Evolutionary conservation across 441 rosid genomes (phyloP).

Genomic region (Raphanus hybrid): DNA sequence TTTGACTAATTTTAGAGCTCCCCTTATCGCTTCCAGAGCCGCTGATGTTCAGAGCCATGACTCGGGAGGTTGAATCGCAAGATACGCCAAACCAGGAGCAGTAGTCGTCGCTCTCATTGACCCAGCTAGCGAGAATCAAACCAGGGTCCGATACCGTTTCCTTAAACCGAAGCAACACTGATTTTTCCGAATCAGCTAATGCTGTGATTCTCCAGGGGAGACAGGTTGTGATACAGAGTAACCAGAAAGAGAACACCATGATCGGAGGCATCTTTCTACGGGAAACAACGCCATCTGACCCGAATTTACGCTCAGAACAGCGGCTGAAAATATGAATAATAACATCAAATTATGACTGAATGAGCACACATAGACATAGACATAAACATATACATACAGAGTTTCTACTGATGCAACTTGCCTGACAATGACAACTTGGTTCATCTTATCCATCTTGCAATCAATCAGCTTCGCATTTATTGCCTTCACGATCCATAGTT

Average conservation of each 20-base stretch:
- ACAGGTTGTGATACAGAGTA: slow-evolving; percentile 40
- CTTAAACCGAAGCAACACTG: slow-evolving; percentile 74
- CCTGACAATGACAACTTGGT: slow-evolving; percentile 4
- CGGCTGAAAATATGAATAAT: neutral
- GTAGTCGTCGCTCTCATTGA: slow-evolving; percentile 47
- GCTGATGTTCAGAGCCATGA: slow-evolving; percentile 55
- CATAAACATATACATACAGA: neutral
- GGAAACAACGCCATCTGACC: neutral
- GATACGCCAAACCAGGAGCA: slow-evolving; percentile 74
- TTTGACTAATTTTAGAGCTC: slow-evolving; percentile 32
- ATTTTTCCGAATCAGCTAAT: slow-evolving; percentile 57
- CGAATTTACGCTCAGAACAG: neutral
- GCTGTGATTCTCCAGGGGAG: slow-evolving; percentile 31
- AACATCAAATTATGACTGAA: neutral
- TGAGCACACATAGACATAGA: neutral
- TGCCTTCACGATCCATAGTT: neutral
- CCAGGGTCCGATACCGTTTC: slow-evolving; percentile 63
- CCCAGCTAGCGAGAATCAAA: slow-evolving; percentile 72
- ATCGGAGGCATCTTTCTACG: neutral
- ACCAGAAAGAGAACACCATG: slow-evolving; percentile 28
- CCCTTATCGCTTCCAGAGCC: slow-evolving; percentile 47
- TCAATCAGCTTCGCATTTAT: neutral
- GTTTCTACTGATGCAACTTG: neutral
- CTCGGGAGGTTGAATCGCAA: slow-evolving; percentile 61
- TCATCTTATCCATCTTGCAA: neutral